Percentiles rank a stretch among this genome's conserved stretches.
Conservation (phyloP, 2,329 filamentous ascomycete species). For the Nothophoma quercina region DNA sequence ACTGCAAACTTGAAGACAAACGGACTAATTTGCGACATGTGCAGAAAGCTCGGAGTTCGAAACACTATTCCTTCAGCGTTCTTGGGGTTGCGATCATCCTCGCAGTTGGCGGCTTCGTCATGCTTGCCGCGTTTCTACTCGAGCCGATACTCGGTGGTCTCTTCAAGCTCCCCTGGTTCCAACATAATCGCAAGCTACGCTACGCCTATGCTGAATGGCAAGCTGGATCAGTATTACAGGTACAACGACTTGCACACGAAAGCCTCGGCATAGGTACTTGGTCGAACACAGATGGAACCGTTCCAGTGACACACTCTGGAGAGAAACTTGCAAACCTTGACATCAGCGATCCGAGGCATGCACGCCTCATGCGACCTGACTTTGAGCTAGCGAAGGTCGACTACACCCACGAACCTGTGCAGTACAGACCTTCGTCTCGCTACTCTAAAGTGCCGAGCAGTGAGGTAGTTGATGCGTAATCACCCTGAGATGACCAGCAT, state of each 20-base stretch:
- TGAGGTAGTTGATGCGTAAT: not conserved
- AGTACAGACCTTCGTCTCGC: not conserved
- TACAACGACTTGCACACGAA: conserved; percentile 34
- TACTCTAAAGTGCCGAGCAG: not conserved
- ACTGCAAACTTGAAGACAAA: not conserved
- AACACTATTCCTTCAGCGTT: conserved; percentile 10
- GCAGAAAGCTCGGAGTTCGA: conserved; percentile 11
- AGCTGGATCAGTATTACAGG: conserved; percentile 24
- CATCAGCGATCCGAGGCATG: conserved; percentile 6
- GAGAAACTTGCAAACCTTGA: conserved; percentile 18
- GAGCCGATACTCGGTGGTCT: not conserved
- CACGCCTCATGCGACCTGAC: not conserved
- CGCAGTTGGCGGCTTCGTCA: not conserved
- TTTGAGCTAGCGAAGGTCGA: not conserved
- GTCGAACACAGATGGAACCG: conserved; percentile 8
- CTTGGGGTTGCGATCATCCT: conserved; percentile 2
- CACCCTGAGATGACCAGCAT: not conserved
- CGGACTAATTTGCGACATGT: not conserved
- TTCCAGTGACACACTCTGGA: conserved; percentile 22
- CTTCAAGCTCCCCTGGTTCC: not conserved
- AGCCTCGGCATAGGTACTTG: conserved; percentile 25
- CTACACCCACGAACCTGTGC: not conserved
- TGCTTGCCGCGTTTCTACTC: conserved; percentile 1
- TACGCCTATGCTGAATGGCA: conserved; percentile 31
- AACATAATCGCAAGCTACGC: not conserved